Percentiles rank a stretch among this genome's conserved stretches.
Conservation (phyloP, 345 rosid species). For the Citrus medica region DNA sequence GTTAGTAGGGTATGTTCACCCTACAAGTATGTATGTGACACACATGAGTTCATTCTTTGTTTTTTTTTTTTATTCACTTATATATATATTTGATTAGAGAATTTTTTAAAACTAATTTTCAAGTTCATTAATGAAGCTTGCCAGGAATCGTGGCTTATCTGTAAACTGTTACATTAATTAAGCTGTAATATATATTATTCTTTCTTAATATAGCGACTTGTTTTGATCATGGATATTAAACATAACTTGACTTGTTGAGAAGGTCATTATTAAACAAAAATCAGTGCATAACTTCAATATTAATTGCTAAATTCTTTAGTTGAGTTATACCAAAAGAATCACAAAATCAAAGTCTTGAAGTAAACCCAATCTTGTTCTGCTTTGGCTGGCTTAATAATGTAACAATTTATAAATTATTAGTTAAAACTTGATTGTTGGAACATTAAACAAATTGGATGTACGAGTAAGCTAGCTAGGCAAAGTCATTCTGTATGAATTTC, state of each 20-base stretch:
- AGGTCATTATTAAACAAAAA: background rate
- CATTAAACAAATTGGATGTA: background rate
- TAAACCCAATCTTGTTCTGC: background rate
- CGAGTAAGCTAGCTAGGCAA: background rate
- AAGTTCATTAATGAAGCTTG: background rate
- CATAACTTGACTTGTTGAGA: background rate
- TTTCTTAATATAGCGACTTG: background rate
- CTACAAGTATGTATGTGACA: background rate
- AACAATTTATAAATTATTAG: background rate
- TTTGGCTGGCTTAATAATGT: background rate
- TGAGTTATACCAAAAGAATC: background rate
- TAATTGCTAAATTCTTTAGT: background rate
- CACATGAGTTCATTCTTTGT: background rate
- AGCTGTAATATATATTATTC: background rate
- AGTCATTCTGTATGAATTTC: background rate
- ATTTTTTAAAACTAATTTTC: background rate
- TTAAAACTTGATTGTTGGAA: background rate
- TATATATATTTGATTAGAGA: too few relatives aligned
- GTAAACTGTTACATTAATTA: conserved; percentile 2
- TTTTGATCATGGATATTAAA: background rate
- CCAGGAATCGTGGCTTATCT: conserved; percentile 1
- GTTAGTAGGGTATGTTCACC: background rate
- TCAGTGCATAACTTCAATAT: background rate
- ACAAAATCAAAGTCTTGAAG: background rate
- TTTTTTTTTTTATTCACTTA: background rate